These are phyloP conservation scores for Dryas drummondii DNA, from an alignment of 306 rosid genomes.

Conservation along the genomic window DNA sequence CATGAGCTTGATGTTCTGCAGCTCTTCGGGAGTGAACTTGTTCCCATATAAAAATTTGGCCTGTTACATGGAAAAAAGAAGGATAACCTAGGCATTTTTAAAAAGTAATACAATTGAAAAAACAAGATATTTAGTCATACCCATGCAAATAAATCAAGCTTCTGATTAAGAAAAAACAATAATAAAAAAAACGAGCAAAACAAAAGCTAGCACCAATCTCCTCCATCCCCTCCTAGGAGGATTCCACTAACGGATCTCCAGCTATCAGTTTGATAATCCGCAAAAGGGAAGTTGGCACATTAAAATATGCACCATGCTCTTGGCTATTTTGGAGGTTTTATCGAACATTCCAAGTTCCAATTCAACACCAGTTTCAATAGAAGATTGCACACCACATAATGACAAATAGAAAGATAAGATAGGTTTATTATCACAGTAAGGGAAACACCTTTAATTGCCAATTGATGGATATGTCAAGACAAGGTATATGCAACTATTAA, in stretches of 20 bases:
- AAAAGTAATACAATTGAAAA: not conserved
- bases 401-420: conserved; percentile 1
- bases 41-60: conserved; percentile 75
- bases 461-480: not conserved
- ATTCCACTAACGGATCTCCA: not conserved
- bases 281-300: not conserved
- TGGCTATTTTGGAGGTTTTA: not conserved
- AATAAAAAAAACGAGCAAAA: not conserved
- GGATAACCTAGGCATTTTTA: conserved; percentile 12
- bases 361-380: not conserved
- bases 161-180: not conserved
- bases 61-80: conserved; percentile 40
- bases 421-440: not conserved
- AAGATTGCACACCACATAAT: not conserved
- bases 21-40: conserved; percentile 68
- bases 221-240: not conserved
- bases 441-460: not conserved
- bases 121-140: not conserved
- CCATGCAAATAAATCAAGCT: not conserved
- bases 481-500: conserved; percentile 3
- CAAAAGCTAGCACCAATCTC: no score
- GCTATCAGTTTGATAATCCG: not conserved
- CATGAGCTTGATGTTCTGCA: conserved; percentile 76
- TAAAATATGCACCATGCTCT: not conserved
- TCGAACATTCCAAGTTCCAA: not conserved